Evolutionary conservation across 192 early-diverging fungal species (phyloP), one percentile per base, ranked within the genome.

Genomic region (Backusella morwellensis): DNA sequence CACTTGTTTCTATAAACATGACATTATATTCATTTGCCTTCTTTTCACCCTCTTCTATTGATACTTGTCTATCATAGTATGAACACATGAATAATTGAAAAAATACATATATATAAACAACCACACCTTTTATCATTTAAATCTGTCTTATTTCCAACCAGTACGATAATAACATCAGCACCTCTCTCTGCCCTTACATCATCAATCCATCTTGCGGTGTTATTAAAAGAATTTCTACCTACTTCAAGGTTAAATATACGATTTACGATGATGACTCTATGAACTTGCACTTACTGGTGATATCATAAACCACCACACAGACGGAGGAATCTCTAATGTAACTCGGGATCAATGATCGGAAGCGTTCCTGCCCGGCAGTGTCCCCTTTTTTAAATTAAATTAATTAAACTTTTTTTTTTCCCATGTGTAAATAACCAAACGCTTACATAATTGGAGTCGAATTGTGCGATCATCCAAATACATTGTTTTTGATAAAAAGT

Each of bases 131-230:
- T 97, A 67, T 99, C 98, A 80, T 90, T 94, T 76, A 99, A 84
- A 85, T 99, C 98, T 4, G 97, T 98, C 88, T 99, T 99, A 90
- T 99, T 99, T 40, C 97, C 98, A 6, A 99, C 97, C 23, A 99
- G 84, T 38, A 99, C 98, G 80, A 99, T 97, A 70, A 99, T 94
- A 4, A 99, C 98, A 80, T 99, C 97, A 80, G 93, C 94, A 23
- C 98, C 98, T 74, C 98, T 92, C 87, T 99, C 98, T 40, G 96
- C 96, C 14, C 97, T 94, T 19, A 99, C 97, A 86, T 99, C 97
- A 76, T 99, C 98, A 74, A 99, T 95, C 98, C 98, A 99, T 81
- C 98, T 99, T 71, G 92, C 88, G 8, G 97, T 98, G 87, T 97
- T 97, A 80, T 91, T 86, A 87, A 99, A 99, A 17, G 97, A 99